A percentile compares a stretch with the other conserved stretches of the same genome.
Conservation (phyloP, 345 rosid genomes). For the Anacardium occidentale region DNA sequence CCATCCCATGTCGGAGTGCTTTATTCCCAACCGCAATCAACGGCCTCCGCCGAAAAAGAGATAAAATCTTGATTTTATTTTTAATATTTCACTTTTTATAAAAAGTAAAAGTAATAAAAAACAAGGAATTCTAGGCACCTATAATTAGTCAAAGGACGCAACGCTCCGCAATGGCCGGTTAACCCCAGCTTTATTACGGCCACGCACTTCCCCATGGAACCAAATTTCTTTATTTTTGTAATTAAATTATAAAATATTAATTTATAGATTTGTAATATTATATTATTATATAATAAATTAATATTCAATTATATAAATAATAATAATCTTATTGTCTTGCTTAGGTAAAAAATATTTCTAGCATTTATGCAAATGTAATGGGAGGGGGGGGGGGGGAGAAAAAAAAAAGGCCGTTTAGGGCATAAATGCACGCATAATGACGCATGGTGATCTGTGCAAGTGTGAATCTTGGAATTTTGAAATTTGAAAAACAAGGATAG, state of each 20-base stretch:
- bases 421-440: neutral
- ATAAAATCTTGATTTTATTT: slow-evolving; percentile 15
- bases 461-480: too few relatives aligned
- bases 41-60: slow-evolving; percentile 66
- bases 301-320: too few relatives aligned
- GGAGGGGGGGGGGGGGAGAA: too few relatives aligned
- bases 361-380: too few relatives aligned
- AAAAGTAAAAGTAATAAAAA: slow-evolving; percentile 9
- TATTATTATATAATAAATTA: too few relatives aligned
- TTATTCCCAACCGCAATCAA: slow-evolving; percentile 96
- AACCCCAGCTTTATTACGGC: slow-evolving; percentile 64
- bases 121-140: slow-evolving; percentile 29
- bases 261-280: too few relatives aligned
- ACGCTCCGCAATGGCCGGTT: slow-evolving; percentile 47
- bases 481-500: neutral
- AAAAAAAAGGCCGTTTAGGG: too few relatives aligned
- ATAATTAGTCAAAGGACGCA: slow-evolving; percentile 47
- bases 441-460: neutral
- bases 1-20: slow-evolving; percentile 56
- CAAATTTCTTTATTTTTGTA: too few relatives aligned
- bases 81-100: neutral
- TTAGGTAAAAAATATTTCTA: too few relatives aligned
- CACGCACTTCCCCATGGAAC: slow-evolving; percentile 23
- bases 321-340: too few relatives aligned
- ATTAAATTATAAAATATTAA: too few relatives aligned